These are phyloP conservation scores for Tolypocladium pustulatum DNA, from an alignment of 2,329 filamentous ascomycete genomes.

Conservation along the genomic window DNA sequence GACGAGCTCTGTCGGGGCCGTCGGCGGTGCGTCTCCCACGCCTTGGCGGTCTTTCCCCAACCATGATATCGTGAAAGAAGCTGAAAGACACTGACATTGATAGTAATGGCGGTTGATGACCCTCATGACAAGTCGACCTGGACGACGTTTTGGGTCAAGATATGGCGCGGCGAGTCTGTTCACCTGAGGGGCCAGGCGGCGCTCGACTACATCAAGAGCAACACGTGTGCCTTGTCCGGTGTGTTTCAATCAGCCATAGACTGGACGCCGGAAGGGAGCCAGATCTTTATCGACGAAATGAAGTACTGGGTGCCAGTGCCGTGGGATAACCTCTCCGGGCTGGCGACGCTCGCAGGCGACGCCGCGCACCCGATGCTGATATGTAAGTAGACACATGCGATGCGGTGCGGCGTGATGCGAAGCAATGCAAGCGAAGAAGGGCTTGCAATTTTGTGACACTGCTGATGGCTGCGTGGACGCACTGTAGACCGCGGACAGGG, in stretches of 20 bases:
- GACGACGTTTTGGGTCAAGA: constrained; percentile 24
- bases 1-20: constrained; percentile 13
- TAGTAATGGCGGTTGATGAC: constrained; percentile 11
- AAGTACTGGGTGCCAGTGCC: constrained; percentile 22
- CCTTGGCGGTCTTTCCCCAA: neutral
- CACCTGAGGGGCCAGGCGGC: constrained; percentile 23
- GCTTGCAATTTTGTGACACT: neutral
- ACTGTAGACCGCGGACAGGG: constrained; percentile 30
- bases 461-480: neutral
- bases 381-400: constrained; percentile 14
- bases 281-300: constrained; percentile 23
- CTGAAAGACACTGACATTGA: neutral
- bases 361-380: constrained; percentile 34
- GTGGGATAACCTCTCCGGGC: constrained; percentile 19
- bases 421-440: neutral
- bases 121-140: constrained; percentile 14
- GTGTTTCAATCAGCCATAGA: constrained; percentile 22
- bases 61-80: neutral
- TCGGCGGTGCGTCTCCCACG: constrained; percentile 15
- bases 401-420: neutral
- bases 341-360: constrained; percentile 27
- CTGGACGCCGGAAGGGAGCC: constrained; percentile 21
- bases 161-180: constrained; percentile 18
- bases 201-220: constrained; percentile 17
- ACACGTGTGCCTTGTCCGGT: constrained; percentile 14